These are phyloP conservation scores for Myxozyma neglecta DNA, from an alignment of 805 yeast species.

Conservation along the genomic window DNA sequence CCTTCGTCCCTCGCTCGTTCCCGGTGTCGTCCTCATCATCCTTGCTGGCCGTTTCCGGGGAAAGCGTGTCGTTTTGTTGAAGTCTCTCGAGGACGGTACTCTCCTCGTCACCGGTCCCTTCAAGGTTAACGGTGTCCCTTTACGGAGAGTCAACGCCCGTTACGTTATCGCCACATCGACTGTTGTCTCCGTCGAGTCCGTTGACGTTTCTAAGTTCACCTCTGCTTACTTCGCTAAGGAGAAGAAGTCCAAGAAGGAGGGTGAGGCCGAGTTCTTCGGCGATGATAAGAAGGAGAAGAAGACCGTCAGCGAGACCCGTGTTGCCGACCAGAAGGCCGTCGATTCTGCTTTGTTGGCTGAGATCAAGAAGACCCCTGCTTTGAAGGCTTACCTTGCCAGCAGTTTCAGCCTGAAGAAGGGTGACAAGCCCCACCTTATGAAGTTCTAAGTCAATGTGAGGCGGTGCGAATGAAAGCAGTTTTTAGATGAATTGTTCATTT, in stretches of 20 bases:
- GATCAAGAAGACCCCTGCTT: slow-evolving; percentile 95
- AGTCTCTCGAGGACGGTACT: slow-evolving; percentile 96
- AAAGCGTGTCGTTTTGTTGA: slow-evolving; percentile 98
- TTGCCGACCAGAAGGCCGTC: slow-evolving; percentile 93
- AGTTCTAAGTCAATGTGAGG: slow-evolving; percentile 57
- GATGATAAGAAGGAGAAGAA: slow-evolving; percentile 68
- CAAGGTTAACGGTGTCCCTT: slow-evolving; percentile 99
- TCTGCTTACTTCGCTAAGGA: slow-evolving; percentile 96
- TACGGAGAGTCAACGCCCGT: slow-evolving; percentile 94
- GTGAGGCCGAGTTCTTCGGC: slow-evolving; percentile 91
- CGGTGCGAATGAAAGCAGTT: background rate
- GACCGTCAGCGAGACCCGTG: slow-evolving; percentile 87
- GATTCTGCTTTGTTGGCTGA: slow-evolving; percentile 90
- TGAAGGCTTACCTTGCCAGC: slow-evolving; percentile 93
- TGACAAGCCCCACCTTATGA: slow-evolving; percentile 96
- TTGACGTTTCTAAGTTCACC: slow-evolving; percentile 87
- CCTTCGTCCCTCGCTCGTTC: slow-evolving; percentile 92
- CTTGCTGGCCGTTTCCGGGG: slow-evolving; percentile 99
- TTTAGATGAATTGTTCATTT: background rate
- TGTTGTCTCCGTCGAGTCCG: slow-evolving; percentile 72
- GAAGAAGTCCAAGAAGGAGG: slow-evolving; percentile 75
- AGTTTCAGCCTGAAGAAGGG: slow-evolving; percentile 96
- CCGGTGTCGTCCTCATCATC: slow-evolving; percentile 96
- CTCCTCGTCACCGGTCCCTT: slow-evolving; percentile 97
- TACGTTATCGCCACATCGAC: slow-evolving; percentile 99